Base-by-base conservation (phyloP, 2,329 filamentous ascomycete genomes). In the Neopestalotiopsis sp. region DNA sequence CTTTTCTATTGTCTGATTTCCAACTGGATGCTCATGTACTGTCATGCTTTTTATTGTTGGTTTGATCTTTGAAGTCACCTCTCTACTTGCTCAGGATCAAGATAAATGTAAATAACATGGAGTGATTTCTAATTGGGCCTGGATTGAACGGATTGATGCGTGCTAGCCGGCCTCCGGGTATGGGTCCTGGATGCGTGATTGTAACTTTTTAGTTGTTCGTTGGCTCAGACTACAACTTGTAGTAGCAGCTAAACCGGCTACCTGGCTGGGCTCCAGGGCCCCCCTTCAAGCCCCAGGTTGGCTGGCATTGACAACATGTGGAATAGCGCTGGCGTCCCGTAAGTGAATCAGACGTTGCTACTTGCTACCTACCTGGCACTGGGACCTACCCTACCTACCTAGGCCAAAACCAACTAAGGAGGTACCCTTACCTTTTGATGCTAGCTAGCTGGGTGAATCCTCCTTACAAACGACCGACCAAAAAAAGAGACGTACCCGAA, bases 371-470 rank as follows among this genome's bases (percentile, higher is more conserved):
- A 20, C 4, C 56, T 58, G 20, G 20, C 24, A 28, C 24, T 28
- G 24, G 24, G 24, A 28, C 24, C 24, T 28, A 28, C 24, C 24
- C 24, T 6, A 38, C 34, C 34, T 38, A 38, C 34, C 34, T 34
- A 14, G 57, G 57, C 13, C n/a, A 24, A 28, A 9, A 59, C 57
- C 57, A 24, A 59, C 57, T 34, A 30, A 34, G 28, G 30, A 30
- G 30, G 24, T 59, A 34, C 57, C 24, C 42, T 64, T n/a, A 40
- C 14, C 42, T 64, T 28, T 62, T 62, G 59, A 62, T 62, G 59
- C 59, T 42, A 34, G 59, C 59, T 62, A 34, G 59, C 59, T 62
- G 59, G 34, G 59, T 38, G 38, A 64, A 64, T 32, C 61, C 40
- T 64, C 28, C 40, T 28, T 64, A 32, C 61, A 49, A 24, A 24